phyloP scores from a whole-genome alignment of 768 basidiomycete genomes.

The Kwoniella europaea region DNA sequence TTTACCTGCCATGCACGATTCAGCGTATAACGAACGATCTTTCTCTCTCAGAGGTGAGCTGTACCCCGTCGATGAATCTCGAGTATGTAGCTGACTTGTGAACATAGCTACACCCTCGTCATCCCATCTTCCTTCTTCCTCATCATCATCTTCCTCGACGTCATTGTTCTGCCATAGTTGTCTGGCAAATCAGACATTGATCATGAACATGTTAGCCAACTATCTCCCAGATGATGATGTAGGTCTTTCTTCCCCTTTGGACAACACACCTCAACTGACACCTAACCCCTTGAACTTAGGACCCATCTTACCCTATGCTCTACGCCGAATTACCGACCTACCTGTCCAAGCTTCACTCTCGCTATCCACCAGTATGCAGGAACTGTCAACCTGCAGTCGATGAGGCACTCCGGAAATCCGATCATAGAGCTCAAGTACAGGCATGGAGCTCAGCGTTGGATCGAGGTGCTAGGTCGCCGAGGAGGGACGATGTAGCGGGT shows the following conservation, averaged over 20 bases:
- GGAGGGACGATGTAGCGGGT: background rate
- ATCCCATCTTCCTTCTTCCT: slow-evolving; percentile 39
- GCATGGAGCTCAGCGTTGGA: slow-evolving; percentile 72
- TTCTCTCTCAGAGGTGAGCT: slow-evolving; percentile 47
- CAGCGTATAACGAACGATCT: slow-evolving; percentile 63
- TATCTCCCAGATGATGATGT: slow-evolving; percentile 83
- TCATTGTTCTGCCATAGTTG: slow-evolving; percentile 78
- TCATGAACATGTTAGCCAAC: slow-evolving; percentile 83
- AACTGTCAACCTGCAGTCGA: slow-evolving; percentile 78
- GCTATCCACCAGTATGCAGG: slow-evolving; percentile 86
- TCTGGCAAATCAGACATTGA: slow-evolving; percentile 87
- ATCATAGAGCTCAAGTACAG: slow-evolving; percentile 76
- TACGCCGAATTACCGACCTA: slow-evolving; percentile 73
- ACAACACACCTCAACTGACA: too few species aligned
- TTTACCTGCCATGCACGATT: slow-evolving; percentile 86
- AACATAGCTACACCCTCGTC: slow-evolving; percentile 40
- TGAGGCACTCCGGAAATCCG: slow-evolving; percentile 75
- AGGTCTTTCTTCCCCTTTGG: slow-evolving; percentile 51
- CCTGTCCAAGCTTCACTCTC: slow-evolving; percentile 71
- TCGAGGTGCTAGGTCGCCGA: slow-evolving; percentile 62
- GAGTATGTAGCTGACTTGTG: background rate
- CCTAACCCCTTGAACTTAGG: slow-evolving; percentile 60
- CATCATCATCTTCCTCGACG: slow-evolving; percentile 20
- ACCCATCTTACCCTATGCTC: slow-evolving; percentile 71
- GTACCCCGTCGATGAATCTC: background rate